Conservation (phyloP, 1,139 yeast species). For the Candida pseudoviswanathii region DNA sequence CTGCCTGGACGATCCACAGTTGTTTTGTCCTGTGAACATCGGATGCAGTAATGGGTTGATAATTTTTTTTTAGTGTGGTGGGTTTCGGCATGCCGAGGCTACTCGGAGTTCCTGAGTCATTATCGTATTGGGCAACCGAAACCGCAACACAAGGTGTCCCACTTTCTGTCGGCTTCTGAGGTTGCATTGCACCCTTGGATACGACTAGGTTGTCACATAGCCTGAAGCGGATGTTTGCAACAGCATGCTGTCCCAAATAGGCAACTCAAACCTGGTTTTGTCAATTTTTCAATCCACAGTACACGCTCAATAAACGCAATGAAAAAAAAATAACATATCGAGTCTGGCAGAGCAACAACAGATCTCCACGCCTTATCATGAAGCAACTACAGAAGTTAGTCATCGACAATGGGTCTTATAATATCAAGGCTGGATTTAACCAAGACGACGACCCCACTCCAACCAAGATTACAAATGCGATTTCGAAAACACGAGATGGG, state of each 20-base stretch:
- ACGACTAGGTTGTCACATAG: too few relatives aligned
- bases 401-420: constrained; percentile 88
- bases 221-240: too few relatives aligned
- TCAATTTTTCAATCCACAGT: not conserved
- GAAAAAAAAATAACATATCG: constrained; percentile 17
- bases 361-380: not conserved
- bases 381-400: constrained; percentile 26
- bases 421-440: constrained; percentile 72
- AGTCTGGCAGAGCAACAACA: not conserved
- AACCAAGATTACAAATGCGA: constrained; percentile 61
- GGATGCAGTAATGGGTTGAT: not conserved
- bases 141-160: not conserved
- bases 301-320: not conserved
- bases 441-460: constrained; percentile 39
- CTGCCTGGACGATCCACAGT: too few relatives aligned
- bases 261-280: not conserved
- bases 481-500: constrained; percentile 78
- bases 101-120: not conserved
- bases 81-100: not conserved
- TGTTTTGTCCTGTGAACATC: not conserved
- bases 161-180: not conserved
- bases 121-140: not conserved
- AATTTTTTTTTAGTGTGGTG: not conserved
- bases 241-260: not conserved
- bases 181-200: not conserved